These are phyloP conservation scores for Henckelia pumila DNA, from an alignment of 257 asterid species.

Conservation along the genomic window DNA sequence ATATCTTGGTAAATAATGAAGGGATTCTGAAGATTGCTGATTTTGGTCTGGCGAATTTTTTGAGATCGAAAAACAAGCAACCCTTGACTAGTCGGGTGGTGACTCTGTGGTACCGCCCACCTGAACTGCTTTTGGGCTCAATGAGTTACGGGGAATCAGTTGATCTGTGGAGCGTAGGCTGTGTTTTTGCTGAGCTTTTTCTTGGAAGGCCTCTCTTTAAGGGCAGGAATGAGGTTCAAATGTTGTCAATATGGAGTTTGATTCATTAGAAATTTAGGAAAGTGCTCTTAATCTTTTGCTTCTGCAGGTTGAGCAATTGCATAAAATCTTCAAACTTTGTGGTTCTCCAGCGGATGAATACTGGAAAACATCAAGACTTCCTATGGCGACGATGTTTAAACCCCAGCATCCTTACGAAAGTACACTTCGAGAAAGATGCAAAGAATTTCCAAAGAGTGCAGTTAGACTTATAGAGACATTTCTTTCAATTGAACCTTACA, in stretches of 20 bases:
- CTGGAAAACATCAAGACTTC: constrained; percentile 50
- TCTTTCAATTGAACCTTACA: constrained; percentile 68
- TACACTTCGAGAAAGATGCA: constrained; percentile 72
- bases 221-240: constrained; percentile 57
- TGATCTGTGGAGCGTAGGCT: constrained; percentile 68
- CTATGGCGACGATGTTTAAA: constrained; percentile 45
- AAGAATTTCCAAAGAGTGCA: constrained; percentile 70
- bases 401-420: constrained; percentile 78
- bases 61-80: constrained; percentile 30
- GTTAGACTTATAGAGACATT: constrained; percentile 62
- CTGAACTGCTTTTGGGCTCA: constrained; percentile 63
- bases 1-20: constrained; percentile 41
- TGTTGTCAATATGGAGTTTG: neutral
- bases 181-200: constrained; percentile 59
- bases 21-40: constrained; percentile 65
- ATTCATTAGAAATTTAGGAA: neutral
- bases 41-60: constrained; percentile 52
- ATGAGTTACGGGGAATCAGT: constrained; percentile 51
- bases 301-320: constrained; percentile 60
- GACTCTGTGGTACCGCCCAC: constrained; percentile 71
- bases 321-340: constrained; percentile 59
- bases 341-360: constrained; percentile 66
- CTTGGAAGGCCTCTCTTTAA: constrained; percentile 64
- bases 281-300: constrained; percentile 1
- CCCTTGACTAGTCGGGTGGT: constrained; percentile 57